Percentiles rank a stretch among this genome's conserved stretches.
These are phyloP conservation scores for Scedosporium dehoogii DNA, from an alignment of 2,329 filamentous ascomycete species.

Conservation along the genomic window DNA sequence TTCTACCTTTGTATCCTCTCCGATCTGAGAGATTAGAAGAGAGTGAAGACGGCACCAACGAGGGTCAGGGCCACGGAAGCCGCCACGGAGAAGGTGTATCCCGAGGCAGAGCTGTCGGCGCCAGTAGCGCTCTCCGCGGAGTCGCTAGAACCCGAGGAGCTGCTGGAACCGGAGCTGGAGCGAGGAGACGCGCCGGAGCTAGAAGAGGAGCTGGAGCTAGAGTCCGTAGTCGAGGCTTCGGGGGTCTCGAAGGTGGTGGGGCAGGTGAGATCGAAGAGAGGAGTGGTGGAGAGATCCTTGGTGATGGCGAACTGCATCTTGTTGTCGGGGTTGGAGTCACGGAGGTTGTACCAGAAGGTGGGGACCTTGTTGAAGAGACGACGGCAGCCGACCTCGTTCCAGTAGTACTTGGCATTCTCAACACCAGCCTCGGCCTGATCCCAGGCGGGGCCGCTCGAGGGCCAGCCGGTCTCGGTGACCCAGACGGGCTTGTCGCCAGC, in stretches of 20 bases:
- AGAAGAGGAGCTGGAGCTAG: constrained; percentile 1
- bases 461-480: constrained; percentile 90
- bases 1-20: not conserved
- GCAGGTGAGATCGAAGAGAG: constrained; percentile 57
- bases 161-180: not conserved
- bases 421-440: constrained; percentile 53
- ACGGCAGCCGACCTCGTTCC: constrained; percentile 67
- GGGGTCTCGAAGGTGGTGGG: constrained; percentile 16
- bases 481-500: constrained; percentile 63
- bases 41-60: constrained; percentile 4
- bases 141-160: not conserved
- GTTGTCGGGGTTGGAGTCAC: constrained; percentile 50
- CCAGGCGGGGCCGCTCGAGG: constrained; percentile 55
- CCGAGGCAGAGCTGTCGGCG: not conserved
- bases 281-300: constrained; percentile 42
- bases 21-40: not conserved
- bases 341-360: constrained; percentile 70
- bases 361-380: constrained; percentile 50
- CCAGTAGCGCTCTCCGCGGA: not conserved
- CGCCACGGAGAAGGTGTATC: not conserved
- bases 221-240: not conserved
- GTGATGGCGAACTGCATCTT: constrained; percentile 64
- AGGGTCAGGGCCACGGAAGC: constrained; percentile 2
- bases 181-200: not conserved
- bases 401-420: constrained; percentile 67